Evolutionary conservation across 169 alveolate genomes (phyloP), one percentile per base, ranked within the genome.

Genomic region (Plasmodium ovale): DNA sequence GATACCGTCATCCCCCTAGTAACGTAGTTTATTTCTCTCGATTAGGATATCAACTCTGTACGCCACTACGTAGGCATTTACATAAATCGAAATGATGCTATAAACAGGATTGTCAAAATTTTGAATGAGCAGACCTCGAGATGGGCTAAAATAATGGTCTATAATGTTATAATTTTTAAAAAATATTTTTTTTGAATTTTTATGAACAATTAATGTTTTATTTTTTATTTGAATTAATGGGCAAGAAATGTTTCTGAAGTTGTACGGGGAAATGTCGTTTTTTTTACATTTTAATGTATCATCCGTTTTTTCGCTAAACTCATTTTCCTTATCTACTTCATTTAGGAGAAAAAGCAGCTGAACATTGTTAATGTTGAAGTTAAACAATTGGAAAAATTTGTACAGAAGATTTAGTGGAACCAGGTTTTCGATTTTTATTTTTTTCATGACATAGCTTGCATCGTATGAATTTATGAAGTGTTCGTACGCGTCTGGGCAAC

Each of bases 121-220:
- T 35, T 79, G 77, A 65, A 79, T 79, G 51, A 79, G n/a, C 62
- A 79, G 19, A 35, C 89, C 89, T 79, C 23, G 58, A 51, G 82
- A 65, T 31, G 89, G 79, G 16, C 65, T 79, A 35, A 23, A 79
- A 56, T 79, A 65, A 51, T 79, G 79, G 49, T 79, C 89, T 31
- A 79, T 79, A 42, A 65, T 44, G 33, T 79, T 79, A 25, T 65
- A 27, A 67, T 59, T 79, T 79, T 79, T 79, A 7, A 67, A 65
- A 79, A 56, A 79, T 12, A 21, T 16, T 59, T 79, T 79, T 65
- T 79, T 79, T 14, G 70, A 65, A 47, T 79, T 79, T 79, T 79
- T 79, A 65, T 79, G 84, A 79, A 79, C 54, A 65, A 79, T 79
- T 64, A 79, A 49, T 42, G 84, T 79, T 79, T 79, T 79, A 79